Conservation (phyloP, 805 yeast species). For the Maudiozyma serrabonitensis region DNA sequence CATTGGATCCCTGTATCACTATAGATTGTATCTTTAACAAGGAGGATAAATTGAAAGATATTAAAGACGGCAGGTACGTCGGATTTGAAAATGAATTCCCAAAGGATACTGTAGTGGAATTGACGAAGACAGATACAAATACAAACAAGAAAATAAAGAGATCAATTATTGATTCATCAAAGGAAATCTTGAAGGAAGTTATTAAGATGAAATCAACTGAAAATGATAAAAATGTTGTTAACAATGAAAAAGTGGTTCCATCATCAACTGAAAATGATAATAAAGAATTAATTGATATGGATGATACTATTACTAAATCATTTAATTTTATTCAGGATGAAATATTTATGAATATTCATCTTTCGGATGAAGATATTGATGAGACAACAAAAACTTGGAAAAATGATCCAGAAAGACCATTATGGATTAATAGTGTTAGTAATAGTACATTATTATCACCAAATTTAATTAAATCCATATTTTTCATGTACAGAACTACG, state of each 20-base stretch:
- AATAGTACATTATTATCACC: constrained; percentile 42
- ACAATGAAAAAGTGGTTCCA: constrained; percentile 1
- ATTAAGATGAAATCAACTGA: background rate
- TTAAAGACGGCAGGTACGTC: constrained; percentile 13
- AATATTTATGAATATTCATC: constrained; percentile 2
- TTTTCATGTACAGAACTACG: constrained; percentile 49
- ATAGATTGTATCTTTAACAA: constrained; percentile 12
- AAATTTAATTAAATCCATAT: constrained; percentile 52
- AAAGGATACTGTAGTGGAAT: background rate
- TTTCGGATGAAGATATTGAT: constrained; percentile 7
- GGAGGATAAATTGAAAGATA: constrained; percentile 14
- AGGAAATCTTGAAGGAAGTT: background rate
- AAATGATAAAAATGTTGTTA: background rate
- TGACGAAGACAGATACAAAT: background rate
- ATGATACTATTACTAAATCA: background rate
- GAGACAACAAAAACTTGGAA: constrained; percentile 9
- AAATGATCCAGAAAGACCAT: constrained; percentile 26
- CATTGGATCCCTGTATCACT: constrained; percentile 3
- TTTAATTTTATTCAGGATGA: constrained; percentile 4
- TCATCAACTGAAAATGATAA: background rate
- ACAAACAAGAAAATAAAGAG: background rate
- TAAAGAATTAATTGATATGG: background rate
- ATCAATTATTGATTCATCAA: background rate
- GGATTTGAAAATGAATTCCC: constrained; percentile 6
- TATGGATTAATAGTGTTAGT: constrained; percentile 28